Percentiles rank a stretch among this genome's conserved stretches.
Conservation (phyloP, 2,329 filamentous ascomycete species). For the Pyrenochaeta sp. region DNA sequence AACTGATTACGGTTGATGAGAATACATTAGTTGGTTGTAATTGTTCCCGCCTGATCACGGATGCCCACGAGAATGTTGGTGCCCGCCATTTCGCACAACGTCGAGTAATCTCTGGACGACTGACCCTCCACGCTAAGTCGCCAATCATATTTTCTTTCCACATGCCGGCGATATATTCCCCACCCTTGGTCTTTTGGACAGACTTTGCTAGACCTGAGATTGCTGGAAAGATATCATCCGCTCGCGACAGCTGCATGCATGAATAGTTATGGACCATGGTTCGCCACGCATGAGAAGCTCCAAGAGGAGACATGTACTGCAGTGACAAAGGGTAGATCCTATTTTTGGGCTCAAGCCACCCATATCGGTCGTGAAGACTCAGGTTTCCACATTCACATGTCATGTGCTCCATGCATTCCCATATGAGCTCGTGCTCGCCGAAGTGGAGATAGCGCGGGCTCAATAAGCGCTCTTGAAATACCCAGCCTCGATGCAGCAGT, state of each 20-base stretch:
- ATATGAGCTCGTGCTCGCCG: constrained; percentile 14
- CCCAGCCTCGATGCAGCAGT: constrained; percentile 16
- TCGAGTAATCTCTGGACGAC: background rate
- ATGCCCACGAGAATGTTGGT: constrained; percentile 23
- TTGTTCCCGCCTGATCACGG: background rate
- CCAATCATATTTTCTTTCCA: constrained; percentile 13
- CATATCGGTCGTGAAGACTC: background rate
- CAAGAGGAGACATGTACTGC: background rate
- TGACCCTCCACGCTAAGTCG: constrained; percentile 10
- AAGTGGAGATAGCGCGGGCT: constrained; percentile 23
- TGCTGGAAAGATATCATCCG: constrained; percentile 2
- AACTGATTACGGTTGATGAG: background rate
- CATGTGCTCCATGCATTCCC: constrained; percentile 18
- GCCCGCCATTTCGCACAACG: constrained; percentile 10
- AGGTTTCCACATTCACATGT: constrained; percentile 6
- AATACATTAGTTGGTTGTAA: background rate
- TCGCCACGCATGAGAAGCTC: constrained; percentile 5
- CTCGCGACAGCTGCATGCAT: background rate
- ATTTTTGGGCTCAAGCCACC: constrained; percentile 3
- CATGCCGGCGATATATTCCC: constrained; percentile 15
- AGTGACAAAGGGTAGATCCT: background rate
- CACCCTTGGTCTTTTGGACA: background rate
- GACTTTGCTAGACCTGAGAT: constrained; percentile 10
- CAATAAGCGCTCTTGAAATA: constrained; percentile 21
- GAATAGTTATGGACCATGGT: constrained; percentile 7